Evolutionary conservation across 2,329 filamentous ascomycete species (phyloP), one percentile per base, ranked within the genome.

Genomic region (Drechmeria coniospora): DNA sequence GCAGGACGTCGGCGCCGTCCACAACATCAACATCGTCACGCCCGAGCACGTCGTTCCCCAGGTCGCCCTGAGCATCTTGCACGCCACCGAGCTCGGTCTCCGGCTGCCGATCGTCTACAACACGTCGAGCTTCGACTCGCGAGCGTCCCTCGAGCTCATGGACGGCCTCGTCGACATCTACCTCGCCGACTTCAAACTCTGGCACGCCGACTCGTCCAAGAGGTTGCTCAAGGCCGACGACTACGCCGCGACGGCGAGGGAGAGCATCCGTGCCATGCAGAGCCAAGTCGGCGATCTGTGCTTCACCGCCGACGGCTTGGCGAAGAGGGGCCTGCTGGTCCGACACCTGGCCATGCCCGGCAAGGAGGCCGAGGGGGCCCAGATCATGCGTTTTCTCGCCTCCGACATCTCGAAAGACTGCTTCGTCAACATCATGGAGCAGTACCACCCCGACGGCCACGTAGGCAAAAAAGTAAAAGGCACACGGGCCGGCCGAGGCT

Each of bases 21-120:
- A 92, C 56, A 90, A 90, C 47, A 86, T 92, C 61, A 90, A 92
- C 49, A 68, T 87, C 14, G 68, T 92, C 32, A 92, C 81, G 0
- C 81, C 82, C 0, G 82, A 92, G 46, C 83, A 92, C 48, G 79
- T 92, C 12, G 81, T 84, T 4, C 80, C 82, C 0, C 82, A 90
- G 47, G 79, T 90, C 8, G 79, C 70, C 1, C 57, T 90, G 18
- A 76, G 74, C 10, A 81, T 90, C 39, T 58, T 92, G 15, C 65
- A 78, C 35, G 80, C 81, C 0, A 64, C 68, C 25, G 72, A 81
- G 15, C 57, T 75, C 20, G 81, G 81, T 0, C 54, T 90, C 8
- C 64, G 56, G 4, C 43, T 87, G 8, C 81, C 81, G 2, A 75
- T 92, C 39, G 65, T 92, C 19, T 90, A 92, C 61, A 92, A 92